These are phyloP conservation scores for Cytospora schulzeri DNA, from an alignment of 2,329 filamentous ascomycete species.

Conservation along the genomic window DNA sequence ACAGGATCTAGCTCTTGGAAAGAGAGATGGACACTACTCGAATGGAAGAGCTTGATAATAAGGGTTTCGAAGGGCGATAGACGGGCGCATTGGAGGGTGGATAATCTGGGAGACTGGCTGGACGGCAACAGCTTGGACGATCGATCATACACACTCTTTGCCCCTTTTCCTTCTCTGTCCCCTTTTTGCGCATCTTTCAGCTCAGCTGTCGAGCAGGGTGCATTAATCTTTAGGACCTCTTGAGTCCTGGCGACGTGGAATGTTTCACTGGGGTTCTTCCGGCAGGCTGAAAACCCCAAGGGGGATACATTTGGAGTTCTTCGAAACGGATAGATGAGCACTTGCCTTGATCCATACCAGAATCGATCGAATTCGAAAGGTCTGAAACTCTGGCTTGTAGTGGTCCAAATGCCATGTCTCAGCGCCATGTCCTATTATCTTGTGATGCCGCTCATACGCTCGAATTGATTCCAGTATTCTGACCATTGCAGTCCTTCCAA, in stretches of 20 bases:
- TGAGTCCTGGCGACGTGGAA: not conserved
- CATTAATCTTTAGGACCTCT: too few species aligned
- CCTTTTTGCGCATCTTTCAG: not conserved
- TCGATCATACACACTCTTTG: not conserved
- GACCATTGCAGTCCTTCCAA: not conserved
- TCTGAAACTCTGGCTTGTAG: not conserved
- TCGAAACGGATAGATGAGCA: not conserved
- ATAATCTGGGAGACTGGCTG: not conserved
- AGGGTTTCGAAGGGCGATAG: not conserved
- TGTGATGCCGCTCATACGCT: not conserved
- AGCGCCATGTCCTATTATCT: not conserved
- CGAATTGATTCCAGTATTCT: not conserved
- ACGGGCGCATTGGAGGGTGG: not conserved
- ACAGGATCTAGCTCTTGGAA: not conserved
- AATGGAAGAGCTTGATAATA: not conserved
- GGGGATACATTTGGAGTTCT: too few species aligned
- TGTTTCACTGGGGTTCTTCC: not conserved
- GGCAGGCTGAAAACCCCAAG: too few species aligned
- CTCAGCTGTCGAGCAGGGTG: not conserved
- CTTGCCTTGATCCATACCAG: not conserved
- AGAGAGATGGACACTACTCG: not conserved
- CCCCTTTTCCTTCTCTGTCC: not conserved
- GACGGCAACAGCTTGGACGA: not conserved
- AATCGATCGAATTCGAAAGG: not conserved
- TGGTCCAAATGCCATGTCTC: not conserved